These are phyloP conservation scores for Nigrospora osmanthi DNA, from an alignment of 2,329 filamentous ascomycete genomes.

Conservation along the genomic window DNA sequence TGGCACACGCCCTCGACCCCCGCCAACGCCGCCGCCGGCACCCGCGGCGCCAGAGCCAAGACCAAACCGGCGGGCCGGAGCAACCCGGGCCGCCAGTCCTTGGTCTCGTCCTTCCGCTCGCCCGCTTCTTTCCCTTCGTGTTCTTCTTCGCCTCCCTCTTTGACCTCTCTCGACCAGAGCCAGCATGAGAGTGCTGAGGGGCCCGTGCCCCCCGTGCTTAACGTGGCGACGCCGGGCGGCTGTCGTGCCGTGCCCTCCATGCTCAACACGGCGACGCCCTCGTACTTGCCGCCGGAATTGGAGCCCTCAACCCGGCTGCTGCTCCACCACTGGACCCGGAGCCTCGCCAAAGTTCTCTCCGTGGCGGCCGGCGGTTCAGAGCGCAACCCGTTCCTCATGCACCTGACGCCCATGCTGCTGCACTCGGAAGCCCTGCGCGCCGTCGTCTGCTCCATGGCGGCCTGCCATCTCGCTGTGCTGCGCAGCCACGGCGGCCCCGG, in stretches of 20 bases:
- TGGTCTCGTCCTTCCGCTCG: neutral
- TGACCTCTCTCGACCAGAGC: neutral
- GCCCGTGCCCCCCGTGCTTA: too few relatives aligned
- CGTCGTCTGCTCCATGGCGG: constrained; percentile 21
- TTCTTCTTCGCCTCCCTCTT: neutral
- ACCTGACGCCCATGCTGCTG: constrained; percentile 21
- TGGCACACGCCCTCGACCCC: constrained; percentile 14
- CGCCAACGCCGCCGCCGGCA: constrained; percentile 2
- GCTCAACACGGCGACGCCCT: constrained; percentile 4
- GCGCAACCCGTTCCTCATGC: constrained; percentile 18
- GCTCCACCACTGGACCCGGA: constrained; percentile 20
- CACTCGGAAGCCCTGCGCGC: constrained; percentile 17
- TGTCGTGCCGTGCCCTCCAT: neutral
- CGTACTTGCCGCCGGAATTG: constrained; percentile 8
- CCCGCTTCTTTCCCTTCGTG: neutral
- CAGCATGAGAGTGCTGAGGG: neutral
- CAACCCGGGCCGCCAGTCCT: constrained; percentile 3
- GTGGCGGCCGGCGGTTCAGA: constrained; percentile 13
- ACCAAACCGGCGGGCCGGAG: neutral
- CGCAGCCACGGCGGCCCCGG: constrained; percentile 6
- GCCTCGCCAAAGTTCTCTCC: constrained; percentile 17
- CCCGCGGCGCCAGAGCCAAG: neutral
- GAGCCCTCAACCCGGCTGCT: constrained; percentile 10
- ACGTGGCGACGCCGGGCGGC: neutral
- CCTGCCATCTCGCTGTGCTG: constrained; percentile 19